Conservation (phyloP, 2,329 filamentous ascomycete species). For the Rhinocladiella mackenziei region DNA sequence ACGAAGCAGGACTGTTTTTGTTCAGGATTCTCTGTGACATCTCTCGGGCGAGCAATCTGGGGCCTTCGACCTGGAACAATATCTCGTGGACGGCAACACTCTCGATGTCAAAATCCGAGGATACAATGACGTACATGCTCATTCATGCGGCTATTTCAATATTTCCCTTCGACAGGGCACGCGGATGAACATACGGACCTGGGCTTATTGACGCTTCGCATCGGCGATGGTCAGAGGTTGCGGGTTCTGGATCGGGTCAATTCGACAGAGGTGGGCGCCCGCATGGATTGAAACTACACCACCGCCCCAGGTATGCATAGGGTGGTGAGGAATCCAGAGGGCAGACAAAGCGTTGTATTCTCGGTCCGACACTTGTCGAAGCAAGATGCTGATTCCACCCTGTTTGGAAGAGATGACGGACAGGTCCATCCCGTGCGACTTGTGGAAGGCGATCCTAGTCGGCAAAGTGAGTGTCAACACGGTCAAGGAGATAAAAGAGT, state of each 20-base stretch:
- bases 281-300: conserved; percentile 24
- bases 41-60: conserved; percentile 23
- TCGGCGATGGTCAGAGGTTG: conserved; percentile 29
- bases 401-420: conserved; percentile 29
- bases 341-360: conserved; percentile 31
- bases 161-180: conserved; percentile 27
- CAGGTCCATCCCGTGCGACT: conserved; percentile 20
- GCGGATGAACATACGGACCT: conserved; percentile 31
- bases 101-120: conserved; percentile 16
- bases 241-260: conserved; percentile 26
- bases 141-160: conserved; percentile 33
- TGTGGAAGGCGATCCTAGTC: conserved; percentile 27
- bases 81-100: conserved; percentile 28
- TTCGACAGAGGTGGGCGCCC: conserved; percentile 1
- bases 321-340: conserved; percentile 28
- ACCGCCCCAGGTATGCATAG: conserved; percentile 30
- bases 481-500: conserved; percentile 39
- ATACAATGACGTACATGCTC: conserved; percentile 24
- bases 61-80: conserved; percentile 26
- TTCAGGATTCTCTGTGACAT: conserved; percentile 32
- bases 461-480: conserved; percentile 34
- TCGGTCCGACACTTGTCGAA: conserved; percentile 29
- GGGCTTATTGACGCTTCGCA: conserved; percentile 32
- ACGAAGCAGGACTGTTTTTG: conserved; percentile 22
- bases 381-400: conserved; percentile 27